A percentile compares a stretch with the other conserved stretches of the same genome.
Evolutionary conservation across 2,329 filamentous ascomycete genomes (phyloP).

Genomic region (Paraphoma chrysanthemicola): DNA sequence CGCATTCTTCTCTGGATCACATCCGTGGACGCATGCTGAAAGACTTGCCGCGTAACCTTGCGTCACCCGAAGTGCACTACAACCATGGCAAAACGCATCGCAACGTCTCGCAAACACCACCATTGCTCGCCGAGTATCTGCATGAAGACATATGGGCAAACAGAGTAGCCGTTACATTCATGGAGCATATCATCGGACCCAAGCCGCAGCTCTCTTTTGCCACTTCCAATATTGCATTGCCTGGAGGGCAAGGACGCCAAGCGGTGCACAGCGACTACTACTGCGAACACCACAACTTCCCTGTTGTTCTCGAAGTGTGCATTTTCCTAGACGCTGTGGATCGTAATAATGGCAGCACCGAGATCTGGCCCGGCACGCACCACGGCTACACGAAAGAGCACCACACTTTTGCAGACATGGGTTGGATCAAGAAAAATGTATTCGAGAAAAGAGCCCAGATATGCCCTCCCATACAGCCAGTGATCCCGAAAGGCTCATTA

Average conservation of each 20-base stretch:
- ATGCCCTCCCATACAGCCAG: slow-evolving; percentile 48
- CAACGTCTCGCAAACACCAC: slow-evolving; percentile 24
- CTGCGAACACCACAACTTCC: slow-evolving; percentile 23
- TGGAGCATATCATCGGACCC: slow-evolving; percentile 26
- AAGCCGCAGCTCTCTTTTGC: slow-evolving; percentile 24
- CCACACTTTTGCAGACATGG: slow-evolving; percentile 26
- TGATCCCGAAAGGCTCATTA: slow-evolving; percentile 48
- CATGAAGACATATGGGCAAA: slow-evolving; percentile 26
- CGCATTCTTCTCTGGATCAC: slow-evolving; percentile 12
- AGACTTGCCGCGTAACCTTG: slow-evolving; percentile 1
- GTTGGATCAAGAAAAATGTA: slow-evolving; percentile 42
- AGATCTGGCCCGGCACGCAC: slow-evolving; percentile 58
- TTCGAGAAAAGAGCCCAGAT: slow-evolving; percentile 41
- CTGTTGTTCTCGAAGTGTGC: slow-evolving; percentile 54
- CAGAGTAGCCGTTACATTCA: slow-evolving; percentile 13
- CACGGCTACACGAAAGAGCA: slow-evolving; percentile 38
- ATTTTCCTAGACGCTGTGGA: slow-evolving; percentile 52
- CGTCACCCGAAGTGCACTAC: slow-evolving; percentile 13
- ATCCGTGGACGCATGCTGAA: slow-evolving; percentile 19
- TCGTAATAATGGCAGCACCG: slow-evolving; percentile 53
- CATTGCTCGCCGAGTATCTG: slow-evolving; percentile 17
- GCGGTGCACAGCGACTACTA: slow-evolving; percentile 29
- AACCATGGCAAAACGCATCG: slow-evolving; percentile 21
- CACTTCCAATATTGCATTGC: slow-evolving; percentile 24
- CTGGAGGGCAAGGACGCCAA: slow-evolving; percentile 20